phyloP scores from a whole-genome alignment of 2,329 filamentous ascomycete species.

The Phialophora macrospora region DNA sequence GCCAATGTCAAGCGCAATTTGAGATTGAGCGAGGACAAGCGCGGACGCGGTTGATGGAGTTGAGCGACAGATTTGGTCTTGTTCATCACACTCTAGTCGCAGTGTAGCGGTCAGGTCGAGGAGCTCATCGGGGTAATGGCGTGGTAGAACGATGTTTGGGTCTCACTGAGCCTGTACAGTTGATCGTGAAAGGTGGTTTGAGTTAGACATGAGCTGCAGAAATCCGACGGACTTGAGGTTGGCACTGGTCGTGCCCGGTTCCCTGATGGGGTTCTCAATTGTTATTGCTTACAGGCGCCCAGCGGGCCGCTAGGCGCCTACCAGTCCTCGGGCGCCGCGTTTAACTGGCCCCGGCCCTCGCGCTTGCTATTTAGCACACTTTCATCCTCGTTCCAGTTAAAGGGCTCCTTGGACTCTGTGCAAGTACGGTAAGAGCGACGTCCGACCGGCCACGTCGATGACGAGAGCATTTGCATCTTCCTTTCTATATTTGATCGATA shows the following conservation, averaged over 20 bases:
- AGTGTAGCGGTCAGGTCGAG: constrained; percentile 2
- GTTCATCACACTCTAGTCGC: background rate
- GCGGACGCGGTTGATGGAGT: background rate
- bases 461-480: background rate
- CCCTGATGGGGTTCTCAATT: constrained; percentile 9
- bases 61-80: constrained; percentile 6
- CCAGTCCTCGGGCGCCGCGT: background rate
- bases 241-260: constrained; percentile 1
- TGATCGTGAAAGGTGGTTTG: background rate
- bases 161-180: constrained; percentile 8
- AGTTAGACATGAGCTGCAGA: background rate
- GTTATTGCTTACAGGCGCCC: constrained; percentile 16
- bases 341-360: constrained; percentile 11
- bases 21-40: constrained; percentile 13
- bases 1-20: constrained; percentile 8
- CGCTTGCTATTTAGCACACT: constrained; percentile 4
- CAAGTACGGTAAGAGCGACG: background rate
- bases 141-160: constrained; percentile 8
- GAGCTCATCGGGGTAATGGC: background rate
- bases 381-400: constrained; percentile 9
- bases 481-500: background rate
- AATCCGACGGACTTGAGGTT: constrained; percentile 6
- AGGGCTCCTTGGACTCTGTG: background rate
- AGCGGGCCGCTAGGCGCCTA: constrained; percentile 3
- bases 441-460: no score